Conservation (phyloP, 2,329 filamentous ascomycete genomes). For the Botrytis fabae region DNA sequence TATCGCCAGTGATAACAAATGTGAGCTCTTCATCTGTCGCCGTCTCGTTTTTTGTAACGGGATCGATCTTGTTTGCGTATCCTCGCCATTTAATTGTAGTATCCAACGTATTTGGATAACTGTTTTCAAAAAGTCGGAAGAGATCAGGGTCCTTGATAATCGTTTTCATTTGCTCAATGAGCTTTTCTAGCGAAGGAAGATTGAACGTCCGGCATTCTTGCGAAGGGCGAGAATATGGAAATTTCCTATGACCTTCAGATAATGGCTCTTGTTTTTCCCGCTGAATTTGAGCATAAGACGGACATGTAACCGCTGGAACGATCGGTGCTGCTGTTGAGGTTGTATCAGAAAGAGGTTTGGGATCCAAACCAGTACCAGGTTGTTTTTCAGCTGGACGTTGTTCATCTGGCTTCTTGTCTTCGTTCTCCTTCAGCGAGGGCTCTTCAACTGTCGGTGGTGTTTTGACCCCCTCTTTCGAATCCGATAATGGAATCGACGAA, state of each 20-base stretch:
- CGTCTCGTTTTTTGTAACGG: slow-evolving; percentile 26
- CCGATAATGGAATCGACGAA: not conserved
- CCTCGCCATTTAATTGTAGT: slow-evolving; percentile 71
- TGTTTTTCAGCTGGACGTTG: not conserved
- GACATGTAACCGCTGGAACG: slow-evolving; percentile 5
- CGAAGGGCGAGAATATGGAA: slow-evolving; percentile 78
- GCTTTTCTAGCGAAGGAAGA: slow-evolving; percentile 71
- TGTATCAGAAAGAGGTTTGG: not conserved
- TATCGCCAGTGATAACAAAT: slow-evolving; percentile 59
- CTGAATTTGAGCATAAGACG: slow-evolving; percentile 32
- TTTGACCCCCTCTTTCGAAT: not conserved
- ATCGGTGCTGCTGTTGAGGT: not conserved
- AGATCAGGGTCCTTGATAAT: slow-evolving; percentile 75
- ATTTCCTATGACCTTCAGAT: slow-evolving; percentile 63
- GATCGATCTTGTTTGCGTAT: slow-evolving; percentile 50
- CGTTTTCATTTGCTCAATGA: slow-evolving; percentile 68
- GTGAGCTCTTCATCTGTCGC: slow-evolving; percentile 60
- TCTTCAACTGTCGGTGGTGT: not conserved
- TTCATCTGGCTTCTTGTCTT: slow-evolving; percentile 3
- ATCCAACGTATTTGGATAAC: slow-evolving; percentile 74
- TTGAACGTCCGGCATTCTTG: slow-evolving; percentile 78
- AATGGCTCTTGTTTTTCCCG: slow-evolving; percentile 29
- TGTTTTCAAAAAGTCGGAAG: slow-evolving; percentile 68
- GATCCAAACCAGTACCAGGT: not conserved
- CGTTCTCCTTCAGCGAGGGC: not conserved